phyloP scores from a whole-genome alignment of 345 rosid species.

The Nephelium lappaceum region DNA sequence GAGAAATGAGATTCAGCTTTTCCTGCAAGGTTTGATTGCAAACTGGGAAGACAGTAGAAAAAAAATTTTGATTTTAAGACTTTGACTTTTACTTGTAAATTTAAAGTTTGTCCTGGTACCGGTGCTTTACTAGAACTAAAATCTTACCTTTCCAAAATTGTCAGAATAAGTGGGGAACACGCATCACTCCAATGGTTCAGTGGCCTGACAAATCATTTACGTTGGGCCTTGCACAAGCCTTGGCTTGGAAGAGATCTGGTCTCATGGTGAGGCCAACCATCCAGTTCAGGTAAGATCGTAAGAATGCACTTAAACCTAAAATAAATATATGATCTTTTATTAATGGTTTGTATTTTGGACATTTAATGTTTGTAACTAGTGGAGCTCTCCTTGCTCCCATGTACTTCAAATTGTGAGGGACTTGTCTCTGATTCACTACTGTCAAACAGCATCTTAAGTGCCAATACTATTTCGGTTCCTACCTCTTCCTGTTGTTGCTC shows the following conservation, averaged over 20 bases:
- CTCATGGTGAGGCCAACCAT: constrained; percentile 82
- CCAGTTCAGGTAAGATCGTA: constrained; percentile 65
- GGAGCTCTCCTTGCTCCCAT: background rate
- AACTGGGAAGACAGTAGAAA: background rate
- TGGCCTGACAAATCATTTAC: constrained; percentile 93
- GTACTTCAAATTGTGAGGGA: background rate
- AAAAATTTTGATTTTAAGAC: background rate
- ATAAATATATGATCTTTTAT: background rate
- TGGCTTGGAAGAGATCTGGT: constrained; percentile 94
- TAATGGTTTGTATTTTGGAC: background rate
- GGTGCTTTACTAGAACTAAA: constrained; percentile 9
- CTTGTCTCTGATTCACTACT: background rate
- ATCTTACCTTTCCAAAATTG: constrained; percentile 9
- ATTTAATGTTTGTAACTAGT: background rate
- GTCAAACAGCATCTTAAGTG: background rate
- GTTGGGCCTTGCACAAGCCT: constrained; percentile 70
- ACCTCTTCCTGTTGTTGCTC: background rate
- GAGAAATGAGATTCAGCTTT: constrained; percentile 95
- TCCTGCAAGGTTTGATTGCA: constrained; percentile 69
- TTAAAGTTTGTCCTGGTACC: background rate
- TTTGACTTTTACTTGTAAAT: constrained; percentile 4
- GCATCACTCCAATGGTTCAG: constrained; percentile 81
- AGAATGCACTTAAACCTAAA: background rate
- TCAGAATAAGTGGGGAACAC: constrained; percentile 91
- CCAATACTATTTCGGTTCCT: background rate